These are phyloP conservation scores for Candida sithepensis DNA, from an alignment of 805 yeast genomes.

Conservation along the genomic window DNA sequence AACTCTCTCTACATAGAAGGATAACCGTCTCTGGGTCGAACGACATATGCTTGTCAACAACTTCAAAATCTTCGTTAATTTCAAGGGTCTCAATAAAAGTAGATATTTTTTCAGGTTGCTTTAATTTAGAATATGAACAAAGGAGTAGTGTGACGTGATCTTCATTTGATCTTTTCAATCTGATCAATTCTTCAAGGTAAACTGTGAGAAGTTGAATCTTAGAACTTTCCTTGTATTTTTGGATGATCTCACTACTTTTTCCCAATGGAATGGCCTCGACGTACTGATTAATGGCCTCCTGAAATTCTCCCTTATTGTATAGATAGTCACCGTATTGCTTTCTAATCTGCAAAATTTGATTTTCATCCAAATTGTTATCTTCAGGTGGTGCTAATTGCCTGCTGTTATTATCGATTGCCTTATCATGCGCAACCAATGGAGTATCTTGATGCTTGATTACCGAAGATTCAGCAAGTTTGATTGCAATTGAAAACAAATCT, in stretches of 20 bases:
- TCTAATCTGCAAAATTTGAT: constrained; percentile 39
- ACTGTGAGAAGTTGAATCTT: constrained; percentile 60
- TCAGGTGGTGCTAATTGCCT: not conserved
- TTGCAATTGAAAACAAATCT: constrained; percentile 69
- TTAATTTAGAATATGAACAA: constrained; percentile 77
- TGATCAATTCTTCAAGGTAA: constrained; percentile 61
- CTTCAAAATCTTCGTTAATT: constrained; percentile 32
- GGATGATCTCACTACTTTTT: constrained; percentile 71
- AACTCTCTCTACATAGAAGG: constrained; percentile 67
- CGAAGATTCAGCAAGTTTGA: constrained; percentile 53
- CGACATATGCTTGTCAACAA: constrained; percentile 34
- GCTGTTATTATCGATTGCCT: constrained; percentile 12
- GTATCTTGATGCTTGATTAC: constrained; percentile 50
- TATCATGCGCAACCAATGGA: constrained; percentile 24
- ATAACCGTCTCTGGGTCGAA: constrained; percentile 70
- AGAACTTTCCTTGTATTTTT: constrained; percentile 74
- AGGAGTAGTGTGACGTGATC: constrained; percentile 81
- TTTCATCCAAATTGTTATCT: constrained; percentile 23
- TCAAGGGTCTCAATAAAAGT: constrained; percentile 46
- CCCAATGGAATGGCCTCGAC: constrained; percentile 44
- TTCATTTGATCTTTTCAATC: constrained; percentile 52
- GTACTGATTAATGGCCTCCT: constrained; percentile 73
- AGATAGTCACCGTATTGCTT: constrained; percentile 69
- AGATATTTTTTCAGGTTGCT: constrained; percentile 53
- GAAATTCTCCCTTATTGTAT: constrained; percentile 60